These are phyloP conservation scores for Berkeleyomyces basicola DNA, from an alignment of 2,329 filamentous ascomycete genomes.

Conservation along the genomic window DNA sequence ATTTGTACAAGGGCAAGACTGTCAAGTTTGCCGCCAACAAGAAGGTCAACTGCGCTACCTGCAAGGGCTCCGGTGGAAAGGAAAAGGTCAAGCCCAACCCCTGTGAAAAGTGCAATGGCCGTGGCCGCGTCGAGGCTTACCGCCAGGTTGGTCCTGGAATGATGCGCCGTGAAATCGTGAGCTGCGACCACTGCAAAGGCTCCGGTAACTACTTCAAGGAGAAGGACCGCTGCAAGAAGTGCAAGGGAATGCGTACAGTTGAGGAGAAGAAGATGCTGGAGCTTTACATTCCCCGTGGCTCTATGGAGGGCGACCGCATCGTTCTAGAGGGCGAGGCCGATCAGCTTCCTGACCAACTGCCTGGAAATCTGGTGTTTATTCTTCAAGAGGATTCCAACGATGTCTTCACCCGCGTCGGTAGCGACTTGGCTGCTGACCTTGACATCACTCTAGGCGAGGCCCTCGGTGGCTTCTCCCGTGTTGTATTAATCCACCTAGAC, in stretches of 20 bases:
- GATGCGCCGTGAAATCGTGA: conserved; percentile 61
- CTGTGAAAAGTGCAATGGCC: conserved; percentile 72
- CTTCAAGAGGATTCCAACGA: conserved; percentile 69
- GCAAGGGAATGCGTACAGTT: conserved; percentile 78
- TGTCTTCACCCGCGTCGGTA: conserved; percentile 63
- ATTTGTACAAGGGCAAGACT: conserved; percentile 96
- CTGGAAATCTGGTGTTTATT: conserved; percentile 85
- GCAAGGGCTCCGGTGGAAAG: conserved; percentile 80
- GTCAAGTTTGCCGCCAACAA: conserved; percentile 91
- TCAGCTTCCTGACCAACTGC: conserved; percentile 72
- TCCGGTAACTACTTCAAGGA: conserved; percentile 80
- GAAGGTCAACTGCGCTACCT: conserved; percentile 73
- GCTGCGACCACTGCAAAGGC: conserved; percentile 71
- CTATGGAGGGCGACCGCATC: conserved; percentile 75
- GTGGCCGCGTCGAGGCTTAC: conserved; percentile 59
- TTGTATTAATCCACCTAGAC: conserved; percentile 83
- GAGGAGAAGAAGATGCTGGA: conserved; percentile 89
- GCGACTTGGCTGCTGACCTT: conserved; percentile 70
- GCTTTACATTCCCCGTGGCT: conserved; percentile 84
- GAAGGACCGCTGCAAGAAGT: conserved; percentile 97
- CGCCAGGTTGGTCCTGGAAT: conserved; percentile 75
- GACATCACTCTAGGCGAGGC: conserved; percentile 71
- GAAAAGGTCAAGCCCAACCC: conserved; percentile 72
- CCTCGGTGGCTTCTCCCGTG: conserved; percentile 73
- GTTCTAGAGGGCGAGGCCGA: conserved; percentile 87